Conservation (phyloP, 495 filamentous ascomycete species). For the Talaromyces adpressus region DNA sequence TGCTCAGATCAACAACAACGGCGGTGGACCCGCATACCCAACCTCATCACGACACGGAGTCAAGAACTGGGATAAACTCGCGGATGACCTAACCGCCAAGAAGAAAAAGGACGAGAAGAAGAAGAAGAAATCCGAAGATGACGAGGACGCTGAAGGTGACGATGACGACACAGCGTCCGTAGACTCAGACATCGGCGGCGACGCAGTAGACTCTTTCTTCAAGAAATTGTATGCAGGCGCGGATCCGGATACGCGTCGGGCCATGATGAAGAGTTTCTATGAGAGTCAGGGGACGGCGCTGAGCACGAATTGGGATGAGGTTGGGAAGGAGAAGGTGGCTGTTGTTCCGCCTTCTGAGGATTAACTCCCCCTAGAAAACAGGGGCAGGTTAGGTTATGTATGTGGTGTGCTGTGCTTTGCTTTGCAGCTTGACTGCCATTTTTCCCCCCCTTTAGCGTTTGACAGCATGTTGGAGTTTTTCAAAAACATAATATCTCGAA, state of each 20-base stretch:
- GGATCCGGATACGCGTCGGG: constrained; percentile 71
- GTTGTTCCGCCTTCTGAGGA: constrained; percentile 53
- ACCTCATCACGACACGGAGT: constrained; percentile 78
- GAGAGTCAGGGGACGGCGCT: constrained; percentile 91
- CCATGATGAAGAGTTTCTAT: constrained; percentile 96
- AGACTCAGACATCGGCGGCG: constrained; percentile 55
- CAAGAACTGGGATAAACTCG: constrained; percentile 90
- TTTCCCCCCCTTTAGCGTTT: not conserved
- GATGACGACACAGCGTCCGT: constrained; percentile 38
- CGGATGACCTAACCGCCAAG: constrained; percentile 45
- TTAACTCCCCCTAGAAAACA: not conserved
- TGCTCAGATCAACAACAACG: constrained; percentile 11
- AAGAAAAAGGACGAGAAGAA: constrained; percentile 19
- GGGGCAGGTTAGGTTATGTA: not conserved
- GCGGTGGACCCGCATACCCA: constrained; percentile 61
- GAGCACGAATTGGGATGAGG: constrained; percentile 90
- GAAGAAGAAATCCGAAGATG: constrained; percentile 12
- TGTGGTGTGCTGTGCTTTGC: too few species aligned
- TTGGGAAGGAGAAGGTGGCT: constrained; percentile 64
- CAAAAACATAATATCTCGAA: not conserved
- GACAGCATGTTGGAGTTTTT: not conserved
- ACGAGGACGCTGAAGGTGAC: constrained; percentile 17
- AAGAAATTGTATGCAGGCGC: constrained; percentile 80
- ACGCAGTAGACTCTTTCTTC: constrained; percentile 83
- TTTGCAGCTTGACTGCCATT: not conserved